These are phyloP conservation scores for Phytophthora palmivora DNA, from an alignment of 352 stramenopile species.

Conservation along the genomic window DNA sequence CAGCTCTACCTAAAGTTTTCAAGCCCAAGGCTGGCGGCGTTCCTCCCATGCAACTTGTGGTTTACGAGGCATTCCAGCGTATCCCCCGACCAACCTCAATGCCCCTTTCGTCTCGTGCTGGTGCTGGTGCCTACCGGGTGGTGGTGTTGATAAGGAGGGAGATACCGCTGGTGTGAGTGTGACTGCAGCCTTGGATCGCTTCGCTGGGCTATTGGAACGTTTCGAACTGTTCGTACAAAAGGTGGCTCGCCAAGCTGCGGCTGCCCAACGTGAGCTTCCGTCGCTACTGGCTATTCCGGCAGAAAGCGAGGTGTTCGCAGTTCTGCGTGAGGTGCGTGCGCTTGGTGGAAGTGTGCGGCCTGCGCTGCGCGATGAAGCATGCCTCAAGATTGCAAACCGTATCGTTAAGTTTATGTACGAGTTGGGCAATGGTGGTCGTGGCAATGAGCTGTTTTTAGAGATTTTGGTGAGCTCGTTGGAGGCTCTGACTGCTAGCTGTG, in stretches of 20 bases:
- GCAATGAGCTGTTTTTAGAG: constrained; percentile 95
- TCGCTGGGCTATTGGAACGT: constrained; percentile 86
- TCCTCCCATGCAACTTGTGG: constrained; percentile 92
- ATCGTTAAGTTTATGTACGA: constrained; percentile 99
- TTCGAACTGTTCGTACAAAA: constrained; percentile 91
- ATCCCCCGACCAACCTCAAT: constrained; percentile 93
- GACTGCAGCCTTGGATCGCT: constrained; percentile 76
- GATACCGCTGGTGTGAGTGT: constrained; percentile 70
- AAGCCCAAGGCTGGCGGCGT: constrained; percentile 95
- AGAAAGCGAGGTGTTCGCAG: constrained; percentile 87
- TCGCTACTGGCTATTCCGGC: constrained; percentile 70
- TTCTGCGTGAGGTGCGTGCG: constrained; percentile 81
- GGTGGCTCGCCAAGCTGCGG: constrained; percentile 75
- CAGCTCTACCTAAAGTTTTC: constrained; percentile 93
- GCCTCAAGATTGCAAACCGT: constrained; percentile 95
- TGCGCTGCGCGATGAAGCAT: constrained; percentile 88
- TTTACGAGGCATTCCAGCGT: constrained; percentile 99
- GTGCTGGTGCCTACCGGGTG: constrained; percentile 44
- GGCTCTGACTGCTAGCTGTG: constrained; percentile 91
- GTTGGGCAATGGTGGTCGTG: constrained; percentile 74
- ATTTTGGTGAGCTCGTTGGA: constrained; percentile 95
- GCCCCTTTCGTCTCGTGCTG: constrained; percentile 75
- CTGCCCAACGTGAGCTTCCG: constrained; percentile 78
- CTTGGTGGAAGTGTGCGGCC: constrained; percentile 81
- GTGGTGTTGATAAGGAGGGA: constrained; percentile 50